These are phyloP conservation scores for Cercospora sp. DNA, from an alignment of 2,329 filamentous ascomycete species.

Conservation along the genomic window DNA sequence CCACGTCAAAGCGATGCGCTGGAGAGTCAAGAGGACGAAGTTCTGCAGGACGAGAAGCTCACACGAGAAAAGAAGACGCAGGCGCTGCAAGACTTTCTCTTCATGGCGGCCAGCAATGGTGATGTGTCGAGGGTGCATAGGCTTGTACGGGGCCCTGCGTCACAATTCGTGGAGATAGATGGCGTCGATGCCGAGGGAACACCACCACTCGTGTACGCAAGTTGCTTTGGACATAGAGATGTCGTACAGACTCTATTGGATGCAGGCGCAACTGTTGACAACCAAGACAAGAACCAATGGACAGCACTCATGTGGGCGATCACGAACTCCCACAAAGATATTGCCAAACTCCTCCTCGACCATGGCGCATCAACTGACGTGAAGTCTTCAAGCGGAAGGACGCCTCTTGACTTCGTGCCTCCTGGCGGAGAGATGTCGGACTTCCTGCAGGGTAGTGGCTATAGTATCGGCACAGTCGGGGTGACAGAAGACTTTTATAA, in stretches of 20 bases:
- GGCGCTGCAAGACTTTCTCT: constrained; percentile 80
- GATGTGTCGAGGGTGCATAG: constrained; percentile 78
- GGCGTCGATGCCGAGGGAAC: constrained; percentile 91
- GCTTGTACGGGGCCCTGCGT: constrained; percentile 72
- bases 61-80: constrained; percentile 75
- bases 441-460: constrained; percentile 92
- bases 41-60: constrained; percentile 72
- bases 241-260: constrained; percentile 82
- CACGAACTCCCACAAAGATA: constrained; percentile 96
- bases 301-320: constrained; percentile 99
- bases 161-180: constrained; percentile 78
- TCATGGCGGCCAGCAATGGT: constrained; percentile 95
- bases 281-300: constrained; percentile 95
- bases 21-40: constrained; percentile 75
- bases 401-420: constrained; percentile 91
- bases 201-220: constrained; percentile 94
- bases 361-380: constrained; percentile 94
- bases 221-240: constrained; percentile 92
- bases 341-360: constrained; percentile 88
- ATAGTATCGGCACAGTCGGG: constrained; percentile 78
- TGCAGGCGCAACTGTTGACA: constrained; percentile 84
- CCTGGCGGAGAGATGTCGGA: constrained; percentile 88
- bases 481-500: constrained; percentile 91
- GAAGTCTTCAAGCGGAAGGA: constrained; percentile 89
- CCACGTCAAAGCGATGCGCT: constrained; percentile 64